phyloP scores from a whole-genome alignment of 1,139 yeast genomes.

The Kluyveromyces sp. region DNA sequence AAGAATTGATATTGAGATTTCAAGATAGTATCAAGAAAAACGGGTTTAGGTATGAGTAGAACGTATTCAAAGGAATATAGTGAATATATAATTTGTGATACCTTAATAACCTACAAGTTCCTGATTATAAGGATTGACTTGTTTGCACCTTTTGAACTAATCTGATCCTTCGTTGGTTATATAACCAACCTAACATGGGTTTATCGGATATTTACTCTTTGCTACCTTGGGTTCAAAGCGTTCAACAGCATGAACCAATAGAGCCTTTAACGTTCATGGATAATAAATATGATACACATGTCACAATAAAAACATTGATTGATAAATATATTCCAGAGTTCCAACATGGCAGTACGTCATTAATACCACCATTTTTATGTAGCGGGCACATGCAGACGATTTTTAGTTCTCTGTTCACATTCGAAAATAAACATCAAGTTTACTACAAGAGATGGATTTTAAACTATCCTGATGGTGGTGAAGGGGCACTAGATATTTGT shows the following conservation, averaged over 20 bases:
- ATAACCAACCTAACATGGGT: neutral
- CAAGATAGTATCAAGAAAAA: too few relatives aligned
- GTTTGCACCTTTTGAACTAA: too few relatives aligned
- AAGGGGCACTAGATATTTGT: conserved; percentile 53
- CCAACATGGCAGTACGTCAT: conserved; percentile 34
- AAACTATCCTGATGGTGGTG: conserved; percentile 44
- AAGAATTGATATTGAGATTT: too few relatives aligned
- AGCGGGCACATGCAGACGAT: conserved; percentile 67
- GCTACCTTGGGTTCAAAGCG: conserved; percentile 7
- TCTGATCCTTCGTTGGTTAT: neutral
- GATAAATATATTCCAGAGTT: conserved; percentile 37
- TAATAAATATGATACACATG: conserved; percentile 5
- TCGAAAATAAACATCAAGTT: conserved; percentile 36
- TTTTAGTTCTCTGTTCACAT: conserved; percentile 38
- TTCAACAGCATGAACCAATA: conserved; percentile 8
- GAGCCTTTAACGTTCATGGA: conserved; percentile 7
- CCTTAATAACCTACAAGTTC: too few relatives aligned
- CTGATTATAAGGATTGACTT: too few relatives aligned
- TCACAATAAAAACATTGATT: conserved; percentile 22
- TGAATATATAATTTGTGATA: too few relatives aligned
- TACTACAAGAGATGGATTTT: conserved; percentile 48
- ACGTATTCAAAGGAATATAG: too few relatives aligned
- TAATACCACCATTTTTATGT: conserved; percentile 50
- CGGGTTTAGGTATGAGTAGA: too few relatives aligned
- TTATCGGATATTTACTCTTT: neutral